Evolutionary conservation across 2,329 filamentous ascomycete species (phyloP), one percentile per base, ranked within the genome.

Genomic region (Xylaria polymorpha): DNA sequence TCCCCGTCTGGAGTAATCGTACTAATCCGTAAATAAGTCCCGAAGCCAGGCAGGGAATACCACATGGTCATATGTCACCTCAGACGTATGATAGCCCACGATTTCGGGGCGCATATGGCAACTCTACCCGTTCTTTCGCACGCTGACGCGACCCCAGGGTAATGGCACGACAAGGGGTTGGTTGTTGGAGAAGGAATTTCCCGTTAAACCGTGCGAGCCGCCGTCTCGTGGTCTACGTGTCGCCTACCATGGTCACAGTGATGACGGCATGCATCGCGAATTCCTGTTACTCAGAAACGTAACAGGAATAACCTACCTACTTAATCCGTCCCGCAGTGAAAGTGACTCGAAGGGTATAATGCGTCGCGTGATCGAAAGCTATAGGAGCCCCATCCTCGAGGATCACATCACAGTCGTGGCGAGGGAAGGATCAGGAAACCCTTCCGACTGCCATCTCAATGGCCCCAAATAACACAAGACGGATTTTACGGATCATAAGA

Each of bases 21-120:
- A 44, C 62, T 44, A 64, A 64, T 57, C 41, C 18, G 50, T 37
- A 25, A 43, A 43, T 58, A 62, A 63, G 44, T 67, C 44, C 51
- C 64, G 59, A 56, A 4, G 25, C 15, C 15, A 43, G 56, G 46
- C 60, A 55, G 66, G 66, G 61, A 50, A 64, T 60, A 63, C 43
- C 65, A 55, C 60, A 67, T 63, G 65, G 65, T 58, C 44, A 63
- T 25, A 37, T 50, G 46, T 48, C 39, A 37, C 50, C 41, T n/a
- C 46, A 37, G 29, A 46, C 50, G 39, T 55, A 41, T 15, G 37
- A 35, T 48, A 29, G 57, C 12, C 41, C 64, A 57, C 59, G 58
- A 58, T 58, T 37, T 32, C 22, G 22, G 41, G 29, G 57, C 39
- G 29, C 25, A 39, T 50, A 57, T 35, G 43, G 64, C 7, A 61